Evolutionary conservation across 257 asterid species (phyloP).

Genomic region (Plantago ovata): DNA sequence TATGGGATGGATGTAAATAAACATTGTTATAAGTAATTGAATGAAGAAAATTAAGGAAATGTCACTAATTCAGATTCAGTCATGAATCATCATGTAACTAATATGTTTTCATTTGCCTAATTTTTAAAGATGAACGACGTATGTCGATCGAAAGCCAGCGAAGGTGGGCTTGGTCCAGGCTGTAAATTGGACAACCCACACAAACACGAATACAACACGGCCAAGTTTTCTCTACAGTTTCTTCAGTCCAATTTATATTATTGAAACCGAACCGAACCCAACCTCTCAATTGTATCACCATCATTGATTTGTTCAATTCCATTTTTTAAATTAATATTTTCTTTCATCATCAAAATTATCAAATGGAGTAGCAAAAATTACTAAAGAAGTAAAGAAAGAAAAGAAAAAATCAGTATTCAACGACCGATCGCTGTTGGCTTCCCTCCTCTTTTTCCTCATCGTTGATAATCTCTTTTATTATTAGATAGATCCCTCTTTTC

Average conservation of each 20-base stretch:
- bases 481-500: conserved; percentile 46
- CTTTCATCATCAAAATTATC: neutral
- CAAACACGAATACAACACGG: neutral
- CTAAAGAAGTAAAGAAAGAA: neutral
- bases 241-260: neutral
- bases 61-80: too few relatives aligned
- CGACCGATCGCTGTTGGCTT: conserved; percentile 37
- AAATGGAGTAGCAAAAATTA: neutral
- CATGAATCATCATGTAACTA: too few relatives aligned
- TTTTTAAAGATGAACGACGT: too few relatives aligned
- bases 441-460: conserved; percentile 41
- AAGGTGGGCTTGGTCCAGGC: conserved; percentile 11
- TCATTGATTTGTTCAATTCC: neutral
- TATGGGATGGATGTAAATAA: too few relatives aligned
- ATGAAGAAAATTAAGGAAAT: too few relatives aligned
- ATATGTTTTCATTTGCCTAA: too few relatives aligned
- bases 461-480: conserved; percentile 22
- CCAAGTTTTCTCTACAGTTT: neutral
- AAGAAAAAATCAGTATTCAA: conserved; percentile 4
- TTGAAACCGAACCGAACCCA: neutral
- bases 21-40: too few relatives aligned
- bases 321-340: neutral
- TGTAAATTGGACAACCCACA: neutral
- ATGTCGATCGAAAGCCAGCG: neutral
- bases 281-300: too few relatives aligned